Evolutionary conservation across 2,329 filamentous ascomycete genomes (phyloP), one percentile per base, ranked within the genome.

Genomic region (Penicillium sumatraense): DNA sequence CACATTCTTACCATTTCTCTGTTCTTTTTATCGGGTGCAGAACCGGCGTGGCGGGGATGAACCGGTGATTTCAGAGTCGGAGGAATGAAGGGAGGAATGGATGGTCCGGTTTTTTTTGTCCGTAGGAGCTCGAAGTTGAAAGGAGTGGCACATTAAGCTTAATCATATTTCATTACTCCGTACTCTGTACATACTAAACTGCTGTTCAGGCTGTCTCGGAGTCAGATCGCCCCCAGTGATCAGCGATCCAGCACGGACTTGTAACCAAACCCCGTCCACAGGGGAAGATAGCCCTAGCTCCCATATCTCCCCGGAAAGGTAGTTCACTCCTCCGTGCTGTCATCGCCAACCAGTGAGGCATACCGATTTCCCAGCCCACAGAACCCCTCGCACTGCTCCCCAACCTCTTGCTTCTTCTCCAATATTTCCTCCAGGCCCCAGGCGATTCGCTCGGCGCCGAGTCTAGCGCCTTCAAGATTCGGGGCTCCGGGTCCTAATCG

Each of bases 401-500:
- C 66, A 36, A 63, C 59, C 18, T 66, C 62, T 38, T 54, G 58
- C 11, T 51, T 59, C 36, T 63, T 70, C 41, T 70, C 75, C 38
- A 87, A 57, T 10, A 84, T 66, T 58, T 89, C 85, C 60, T 89
- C 83, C 47, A 91, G 80, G 1, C 83, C 85, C 87, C 88, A 90
- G 0, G 85, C 84, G 44, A 91, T 84, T 47, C 89, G 81, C 74
- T 93, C 90, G 0, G 89, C 89, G 0, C 89, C 89, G 23, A 87
- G 68, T 60, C 89, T 83, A 3, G 89, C 89, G 0, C 90, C 90
- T 24, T 89, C 89, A 3, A 93, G 76, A 68, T 93, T 93, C 0
- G 84, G 85, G 1, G 88, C 88, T 0, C 86, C 88, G 10, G 90
- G 89, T 0, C 90, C 89, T 0, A 93, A 74, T 53, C 86, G 81